Conservation (phyloP, 108 stramenopile genomes). For the Cyclotella sp. region DNA sequence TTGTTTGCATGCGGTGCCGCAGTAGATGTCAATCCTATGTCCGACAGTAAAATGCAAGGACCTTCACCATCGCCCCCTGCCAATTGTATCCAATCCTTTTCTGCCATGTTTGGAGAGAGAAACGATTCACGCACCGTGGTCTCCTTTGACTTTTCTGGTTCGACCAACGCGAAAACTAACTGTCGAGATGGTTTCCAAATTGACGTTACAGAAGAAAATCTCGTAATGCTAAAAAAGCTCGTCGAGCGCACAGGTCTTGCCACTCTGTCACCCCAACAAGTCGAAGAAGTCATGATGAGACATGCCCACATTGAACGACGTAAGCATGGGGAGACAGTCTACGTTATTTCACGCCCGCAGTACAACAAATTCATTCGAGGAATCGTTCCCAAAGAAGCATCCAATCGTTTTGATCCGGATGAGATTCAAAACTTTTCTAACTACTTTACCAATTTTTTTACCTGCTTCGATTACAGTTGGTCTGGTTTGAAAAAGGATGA, state of each 20-base stretch:
- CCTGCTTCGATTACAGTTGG: slow-evolving; percentile 74
- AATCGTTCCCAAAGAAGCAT: slow-evolving; percentile 51
- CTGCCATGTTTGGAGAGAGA: slow-evolving; percentile 51
- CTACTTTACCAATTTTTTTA: slow-evolving; percentile 73
- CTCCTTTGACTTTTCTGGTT: slow-evolving; percentile 82
- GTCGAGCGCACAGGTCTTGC: slow-evolving; percentile 72
- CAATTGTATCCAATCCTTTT: slow-evolving; percentile 36
- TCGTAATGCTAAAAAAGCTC: slow-evolving; percentile 64
- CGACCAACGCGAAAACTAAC: slow-evolving; percentile 16
- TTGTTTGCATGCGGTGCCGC: slow-evolving; percentile 43
- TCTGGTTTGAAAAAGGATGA: slow-evolving; percentile 65
- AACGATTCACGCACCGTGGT: slow-evolving; percentile 66
- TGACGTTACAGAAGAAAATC: slow-evolving; percentile 84
- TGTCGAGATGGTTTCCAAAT: slow-evolving; percentile 53
- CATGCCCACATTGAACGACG: slow-evolving; percentile 36
- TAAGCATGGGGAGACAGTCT: slow-evolving; percentile 29
- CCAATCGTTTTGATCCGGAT: slow-evolving; percentile 40
- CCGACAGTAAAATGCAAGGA: not conserved
- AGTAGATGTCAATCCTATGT: slow-evolving; percentile 30
- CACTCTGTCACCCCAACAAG: slow-evolving; percentile 56
- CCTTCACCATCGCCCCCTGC: slow-evolving; percentile 6
- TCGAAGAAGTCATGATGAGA: slow-evolving; percentile 65
- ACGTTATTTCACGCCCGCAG: slow-evolving; percentile 48
- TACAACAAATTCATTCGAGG: slow-evolving; percentile 58
- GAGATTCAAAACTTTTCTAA: slow-evolving; percentile 71